Conservation (phyloP, 441 rosid species). For the Croton setiger region DNA sequence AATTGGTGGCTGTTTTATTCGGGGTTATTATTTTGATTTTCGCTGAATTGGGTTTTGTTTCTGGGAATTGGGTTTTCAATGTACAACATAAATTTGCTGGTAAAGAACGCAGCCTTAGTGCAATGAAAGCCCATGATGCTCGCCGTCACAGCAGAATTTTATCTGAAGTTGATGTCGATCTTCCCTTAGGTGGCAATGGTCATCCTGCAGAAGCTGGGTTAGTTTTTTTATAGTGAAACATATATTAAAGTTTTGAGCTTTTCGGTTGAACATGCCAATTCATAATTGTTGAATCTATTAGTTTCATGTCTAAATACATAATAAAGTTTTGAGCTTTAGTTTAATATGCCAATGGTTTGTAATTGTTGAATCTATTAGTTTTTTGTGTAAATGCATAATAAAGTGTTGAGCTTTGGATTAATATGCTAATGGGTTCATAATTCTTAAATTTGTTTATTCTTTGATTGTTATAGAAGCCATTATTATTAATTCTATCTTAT, state of each 20-base stretch:
- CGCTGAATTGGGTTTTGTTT: slow-evolving; percentile 15
- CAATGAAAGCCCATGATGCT: slow-evolving; percentile 61
- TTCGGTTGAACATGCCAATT: neutral
- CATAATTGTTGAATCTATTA: too few relatives aligned
- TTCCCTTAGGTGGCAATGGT: slow-evolving; percentile 81
- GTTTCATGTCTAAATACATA: too few relatives aligned
- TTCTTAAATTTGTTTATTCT: neutral
- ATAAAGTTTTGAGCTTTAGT: neutral
- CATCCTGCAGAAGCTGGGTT: slow-evolving; percentile 71
- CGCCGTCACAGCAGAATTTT: slow-evolving; percentile 70
- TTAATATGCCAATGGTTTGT: neutral
- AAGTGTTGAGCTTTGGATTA: neutral
- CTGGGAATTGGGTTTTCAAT: slow-evolving; percentile 49
- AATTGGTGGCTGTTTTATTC: slow-evolving; percentile 18
- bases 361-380: too few relatives aligned
- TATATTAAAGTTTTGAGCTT: neutral
- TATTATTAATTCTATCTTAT: neutral
- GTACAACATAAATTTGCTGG: slow-evolving; percentile 67
- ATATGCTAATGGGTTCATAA: neutral
- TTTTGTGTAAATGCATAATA: neutral
- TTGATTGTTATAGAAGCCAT: neutral
- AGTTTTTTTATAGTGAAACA: slow-evolving; percentile 4
- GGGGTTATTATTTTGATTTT: slow-evolving; percentile 22
- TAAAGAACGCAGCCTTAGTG: slow-evolving; percentile 39
- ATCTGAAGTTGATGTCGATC: slow-evolving; percentile 57